Base-by-base conservation (phyloP, 2,329 filamentous ascomycete species). In the Ophiostoma australiae region DNA sequence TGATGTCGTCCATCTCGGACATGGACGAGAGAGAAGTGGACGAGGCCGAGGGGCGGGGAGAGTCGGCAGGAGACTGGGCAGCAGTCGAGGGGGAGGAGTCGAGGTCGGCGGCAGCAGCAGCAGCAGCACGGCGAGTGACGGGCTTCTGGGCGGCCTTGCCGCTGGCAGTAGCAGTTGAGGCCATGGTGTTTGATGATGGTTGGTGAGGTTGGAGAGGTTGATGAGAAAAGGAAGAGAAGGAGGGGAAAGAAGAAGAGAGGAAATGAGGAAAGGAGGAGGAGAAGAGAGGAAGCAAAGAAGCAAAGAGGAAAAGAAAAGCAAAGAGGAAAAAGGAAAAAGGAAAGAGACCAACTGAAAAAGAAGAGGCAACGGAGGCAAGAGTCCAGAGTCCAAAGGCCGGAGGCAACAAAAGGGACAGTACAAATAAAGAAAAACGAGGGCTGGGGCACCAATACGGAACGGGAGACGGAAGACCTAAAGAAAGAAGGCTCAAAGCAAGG, bases 1-100 rank as follows among this genome's bases (percentile, higher is more conserved):
- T 72, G 87, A 89, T 80, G 71, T 85, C 87, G 65, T 87, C 84
- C 71, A 88, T 86, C 13, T 91, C 94, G 71, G 88, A 90, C 79
- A 98, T 85, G 35, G 95, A 98, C 13, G 94, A 97, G 73, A 98
- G 87, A 3, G 95, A 98, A 3, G 94, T 97, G 55, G 91, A 92
- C 8, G 95, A 98, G 67, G 94, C 83, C 27, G 88, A 90, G 37
- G 77, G 82, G 67, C 85, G 83, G 58, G 88, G 87, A 15, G 87
- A 89, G 77, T 89, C 87, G 71, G 79, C 79, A 35, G 88, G 88
- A 3, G 87, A 88, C 68, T 83, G 86, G 63, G 82, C 82, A 71
- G 85, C 84, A 15, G 87, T 88, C 4, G 85, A 85, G 70, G 86
- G 86, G 1, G 80, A 78, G 27, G 84, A 85, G 70, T 81, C 84